Conservation (phyloP, 345 rosid species). For the Iberis pinnata region DNA sequence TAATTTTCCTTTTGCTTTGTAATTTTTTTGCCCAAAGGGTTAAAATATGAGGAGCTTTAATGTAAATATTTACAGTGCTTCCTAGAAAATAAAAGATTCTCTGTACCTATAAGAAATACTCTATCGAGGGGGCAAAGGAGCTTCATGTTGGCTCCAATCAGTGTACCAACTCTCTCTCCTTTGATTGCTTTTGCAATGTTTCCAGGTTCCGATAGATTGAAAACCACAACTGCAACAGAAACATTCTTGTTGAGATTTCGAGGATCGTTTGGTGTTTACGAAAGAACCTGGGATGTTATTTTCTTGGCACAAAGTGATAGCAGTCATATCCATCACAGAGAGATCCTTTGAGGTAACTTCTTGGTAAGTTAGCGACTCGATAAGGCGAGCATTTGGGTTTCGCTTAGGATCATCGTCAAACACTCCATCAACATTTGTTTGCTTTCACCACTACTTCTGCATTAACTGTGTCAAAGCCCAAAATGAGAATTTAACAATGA, state of each 20-base stretch:
- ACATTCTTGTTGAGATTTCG: neutral
- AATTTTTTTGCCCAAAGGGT: conserved; percentile 25
- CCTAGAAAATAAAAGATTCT: neutral
- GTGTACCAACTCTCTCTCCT: conserved; percentile 83
- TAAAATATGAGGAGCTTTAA: conserved; percentile 8
- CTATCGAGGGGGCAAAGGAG: conserved; percentile 12
- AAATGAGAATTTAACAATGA: neutral
- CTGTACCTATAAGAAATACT: neutral
- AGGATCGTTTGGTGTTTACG: neutral
- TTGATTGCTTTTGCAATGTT: conserved; percentile 65
- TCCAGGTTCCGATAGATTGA: conserved; percentile 74
- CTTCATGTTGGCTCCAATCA: conserved; percentile 49
- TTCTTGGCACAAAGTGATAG: conserved; percentile 91
- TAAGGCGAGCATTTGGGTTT: conserved; percentile 81
- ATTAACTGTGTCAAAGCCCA: conserved; percentile 47
- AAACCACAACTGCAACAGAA: conserved; percentile 61
- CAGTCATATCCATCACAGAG: conserved; percentile 98
- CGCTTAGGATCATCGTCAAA: conserved; percentile 74
- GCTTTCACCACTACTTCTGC: conserved; percentile 91
- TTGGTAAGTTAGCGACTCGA: conserved; percentile 62
- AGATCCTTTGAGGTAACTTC: conserved; percentile 89
- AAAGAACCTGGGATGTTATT: conserved; percentile 78
- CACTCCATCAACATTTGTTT: conserved; percentile 90
- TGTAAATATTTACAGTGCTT: conserved; percentile 13
- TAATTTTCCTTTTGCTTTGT: neutral